Conservation (phyloP, 2,329 filamentous ascomycete genomes). For the Phialemoniopsis sp. region DNA sequence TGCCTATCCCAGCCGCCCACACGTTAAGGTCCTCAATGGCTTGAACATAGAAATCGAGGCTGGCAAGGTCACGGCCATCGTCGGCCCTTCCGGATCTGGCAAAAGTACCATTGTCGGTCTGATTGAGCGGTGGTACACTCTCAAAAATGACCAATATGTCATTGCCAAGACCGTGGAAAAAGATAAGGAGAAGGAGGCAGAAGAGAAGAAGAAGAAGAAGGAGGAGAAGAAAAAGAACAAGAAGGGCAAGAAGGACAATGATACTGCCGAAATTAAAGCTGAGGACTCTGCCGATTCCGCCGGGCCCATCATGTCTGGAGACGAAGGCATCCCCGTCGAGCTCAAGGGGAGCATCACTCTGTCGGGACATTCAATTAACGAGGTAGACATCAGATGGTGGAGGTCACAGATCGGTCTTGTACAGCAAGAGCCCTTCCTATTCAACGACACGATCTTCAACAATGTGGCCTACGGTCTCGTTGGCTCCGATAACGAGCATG, state of each 20-base stretch:
- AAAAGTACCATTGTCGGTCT: constrained; percentile 73
- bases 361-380: constrained; percentile 65
- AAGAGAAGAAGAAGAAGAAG: constrained; percentile 29
- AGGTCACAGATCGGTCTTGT: constrained; percentile 38
- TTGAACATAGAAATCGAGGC: constrained; percentile 55
- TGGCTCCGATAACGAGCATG: constrained; percentile 15
- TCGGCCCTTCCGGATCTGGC: constrained; percentile 68
- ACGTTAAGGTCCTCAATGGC: constrained; percentile 59
- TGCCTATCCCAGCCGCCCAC: constrained; percentile 64
- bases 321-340: constrained; percentile 48
- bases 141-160: constrained; percentile 39
- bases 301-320: constrained; percentile 68
- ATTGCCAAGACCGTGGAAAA: constrained; percentile 45
- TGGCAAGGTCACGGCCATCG: constrained; percentile 68
- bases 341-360: constrained; percentile 50
- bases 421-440: constrained; percentile 29
- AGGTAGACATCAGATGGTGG: constrained; percentile 67
- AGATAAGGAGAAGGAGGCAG: constrained; percentile 36
- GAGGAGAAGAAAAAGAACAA: constrained; percentile 15
- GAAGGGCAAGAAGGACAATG: constrained; percentile 19
- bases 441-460: constrained; percentile 37
- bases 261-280: constrained; percentile 36
- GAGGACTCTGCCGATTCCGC: constrained; percentile 50
- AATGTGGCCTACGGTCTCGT: constrained; percentile 46
- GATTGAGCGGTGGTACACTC: constrained; percentile 57